phyloP scores from a whole-genome alignment of 2,329 filamentous ascomycete genomes.

The Fusarium heterosporum region DNA sequence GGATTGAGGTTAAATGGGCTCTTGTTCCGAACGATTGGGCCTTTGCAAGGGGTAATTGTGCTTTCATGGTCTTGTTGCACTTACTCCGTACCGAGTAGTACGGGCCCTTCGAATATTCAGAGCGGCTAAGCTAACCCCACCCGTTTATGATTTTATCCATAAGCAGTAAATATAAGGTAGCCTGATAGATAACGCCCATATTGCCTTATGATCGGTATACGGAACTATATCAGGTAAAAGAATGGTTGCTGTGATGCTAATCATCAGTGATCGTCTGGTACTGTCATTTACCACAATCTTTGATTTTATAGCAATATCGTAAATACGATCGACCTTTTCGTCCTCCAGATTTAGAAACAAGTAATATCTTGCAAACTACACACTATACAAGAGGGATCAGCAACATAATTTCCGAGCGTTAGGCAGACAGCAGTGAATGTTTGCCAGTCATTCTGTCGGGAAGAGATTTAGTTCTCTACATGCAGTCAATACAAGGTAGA shows the following conservation, averaged over 20 bases:
- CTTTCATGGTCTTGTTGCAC: neutral
- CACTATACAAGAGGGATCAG: neutral
- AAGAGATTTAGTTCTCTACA: neutral
- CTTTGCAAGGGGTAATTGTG: conserved; percentile 24
- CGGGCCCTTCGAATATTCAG: conserved; percentile 12
- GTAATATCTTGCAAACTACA: neutral
- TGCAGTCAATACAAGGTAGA: neutral
- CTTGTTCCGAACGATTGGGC: conserved; percentile 8
- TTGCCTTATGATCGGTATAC: no score
- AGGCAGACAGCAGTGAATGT: conserved; percentile 1
- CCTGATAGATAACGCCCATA: no score
- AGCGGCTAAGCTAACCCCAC: conserved; percentile 15
- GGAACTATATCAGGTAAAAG: neutral
- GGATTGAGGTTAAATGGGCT: conserved; percentile 14
- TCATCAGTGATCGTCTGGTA: neutral
- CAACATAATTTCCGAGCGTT: neutral
- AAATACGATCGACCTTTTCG: neutral
- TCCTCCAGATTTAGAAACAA: neutral
- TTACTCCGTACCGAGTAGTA: conserved; percentile 2
- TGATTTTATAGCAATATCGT: neutral
- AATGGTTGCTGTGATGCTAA: neutral
- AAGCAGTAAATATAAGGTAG: no score
- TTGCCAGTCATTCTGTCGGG: neutral
- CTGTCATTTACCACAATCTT: neutral
- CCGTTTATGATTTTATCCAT: no score